These are phyloP conservation scores for Pachyrhizus erosus DNA, from an alignment of 306 rosid species.

Conservation along the genomic window DNA sequence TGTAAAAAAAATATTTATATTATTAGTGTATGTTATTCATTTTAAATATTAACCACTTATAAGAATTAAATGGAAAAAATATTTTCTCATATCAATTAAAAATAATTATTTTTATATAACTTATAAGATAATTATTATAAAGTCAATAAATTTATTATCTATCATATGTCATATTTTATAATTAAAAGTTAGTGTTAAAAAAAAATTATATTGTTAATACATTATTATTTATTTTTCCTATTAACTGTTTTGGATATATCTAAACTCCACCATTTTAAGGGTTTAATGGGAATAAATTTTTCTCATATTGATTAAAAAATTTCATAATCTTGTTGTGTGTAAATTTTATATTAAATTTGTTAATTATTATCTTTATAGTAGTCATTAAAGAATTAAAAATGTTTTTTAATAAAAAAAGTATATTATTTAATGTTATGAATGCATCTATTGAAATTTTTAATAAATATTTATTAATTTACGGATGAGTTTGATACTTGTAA, in stretches of 20 bases:
- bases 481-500: too few relatives aligned
- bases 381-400: neutral
- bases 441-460: neutral
- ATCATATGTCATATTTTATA: too few relatives aligned
- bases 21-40: too few relatives aligned
- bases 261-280: neutral
- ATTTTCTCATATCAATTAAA: too few relatives aligned
- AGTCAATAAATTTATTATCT: too few relatives aligned
- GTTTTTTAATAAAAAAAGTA: neutral
- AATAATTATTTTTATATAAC: too few relatives aligned
- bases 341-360: neutral
- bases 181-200: too few relatives aligned
- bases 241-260: neutral
- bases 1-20: too few relatives aligned
- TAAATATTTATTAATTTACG: too few relatives aligned
- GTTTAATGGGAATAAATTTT: neutral
- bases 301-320: neutral
- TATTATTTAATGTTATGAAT: neutral
- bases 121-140: too few relatives aligned
- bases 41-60: too few relatives aligned
- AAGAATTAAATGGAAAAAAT: too few relatives aligned
- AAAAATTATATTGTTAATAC: neutral
- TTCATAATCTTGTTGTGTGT: neutral
- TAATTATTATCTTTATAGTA: neutral
- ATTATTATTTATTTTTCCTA: neutral